Base-by-base conservation (phyloP, 2,329 filamentous ascomycete genomes). In the Coniochaeta prunicola region DNA sequence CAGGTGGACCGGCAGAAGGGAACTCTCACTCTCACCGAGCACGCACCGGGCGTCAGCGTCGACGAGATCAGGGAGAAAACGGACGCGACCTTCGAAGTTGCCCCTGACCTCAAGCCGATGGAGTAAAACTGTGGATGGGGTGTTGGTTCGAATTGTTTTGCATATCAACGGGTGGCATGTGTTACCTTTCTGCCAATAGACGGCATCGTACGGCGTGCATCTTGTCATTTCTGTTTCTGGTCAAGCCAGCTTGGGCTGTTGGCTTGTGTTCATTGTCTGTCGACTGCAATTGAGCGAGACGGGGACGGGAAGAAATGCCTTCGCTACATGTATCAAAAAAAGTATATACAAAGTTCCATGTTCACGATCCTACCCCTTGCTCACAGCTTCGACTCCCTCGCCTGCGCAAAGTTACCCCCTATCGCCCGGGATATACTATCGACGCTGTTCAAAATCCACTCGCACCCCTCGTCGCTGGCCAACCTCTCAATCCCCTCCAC, bases 11-110 rank as follows among this genome's bases (percentile, higher is more conserved):
- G 87, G 40, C 71, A 71, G 31, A 81, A 82, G 21, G 87, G 86
- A 1, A 79, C 76, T 0, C 69, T 90, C 42, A 88, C 85, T 0
- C 76, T 92, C 56, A 89, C 86, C 0, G 89, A 92, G 72, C 70
- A 90, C 17, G 88, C 88, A 1, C 84, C 86, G 1, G 87, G 85
- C 0, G 83, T 90, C 0, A 79, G 80, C 13, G 78, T 91, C 1
- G 87, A 91, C 33, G 84, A 89, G 61, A 80, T 92, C 3, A 82
- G 76, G 73, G 76, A 77, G 64, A 90, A 90, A 78, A 92, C 89
- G 1, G 86, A 84, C 57, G 88, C 89, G 0, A 76, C 80, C 40
- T 92, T 91, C 68, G 70, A 72, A 4, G 81, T 91, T 48, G 84
- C 84, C 0, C 76, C 84, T 34, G 70, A 84, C 30, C 58, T 90